Base-by-base conservation (phyloP, 2,329 filamentous ascomycete genomes). In the Fusarium sp. region DNA sequence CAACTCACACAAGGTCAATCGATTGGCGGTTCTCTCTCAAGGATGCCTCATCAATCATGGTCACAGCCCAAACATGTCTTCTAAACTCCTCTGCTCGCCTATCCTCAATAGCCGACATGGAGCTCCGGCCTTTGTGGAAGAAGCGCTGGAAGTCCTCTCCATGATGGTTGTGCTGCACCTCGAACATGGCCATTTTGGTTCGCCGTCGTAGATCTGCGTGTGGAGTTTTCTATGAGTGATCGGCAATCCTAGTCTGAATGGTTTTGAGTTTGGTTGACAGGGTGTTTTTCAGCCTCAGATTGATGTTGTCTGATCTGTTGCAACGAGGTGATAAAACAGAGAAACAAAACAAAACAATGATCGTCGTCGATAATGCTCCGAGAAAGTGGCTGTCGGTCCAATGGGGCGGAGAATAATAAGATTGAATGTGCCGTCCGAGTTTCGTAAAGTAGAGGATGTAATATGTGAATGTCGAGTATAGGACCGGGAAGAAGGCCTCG, bases 11-110 rank as follows among this genome's bases (percentile, higher is more conserved):
- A 65, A 65, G 23, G 45, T 67, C 66, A 23, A 60, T 67, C 50
- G 68, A 73, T 55, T 65, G 68, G 24, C 69, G 58, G n/a, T 56
- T 24, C 36, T 36, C 23, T 43, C 42, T 70, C 26, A 56, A 34
- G 69, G 68, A 39, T 73, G 32, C 65, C 26, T 74, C 72, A 43
- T 74, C 72, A 36, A 73, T 70, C 72, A 74, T 74, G 32, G 72
- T 74, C 17, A 68, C 65, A 10, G 67, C 66, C 71, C 71, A 74
- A 10, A 71, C 72, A 46, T 73, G 72, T 38, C 62, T 70, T 15
- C 71, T 69, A 49, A 74, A 73, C 43, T 72, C 71, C 12, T 74
- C 72, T 30, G 71, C 71, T 26, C 65, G 56, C 62, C 66, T 74
- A 44, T 74, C 70, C 30, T 74, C 71, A 23, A 74, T 54, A 17